Evolutionary conservation across 176 grass and related monocot genomes (phyloP).

Genomic region (Triticum monococcum): DNA sequence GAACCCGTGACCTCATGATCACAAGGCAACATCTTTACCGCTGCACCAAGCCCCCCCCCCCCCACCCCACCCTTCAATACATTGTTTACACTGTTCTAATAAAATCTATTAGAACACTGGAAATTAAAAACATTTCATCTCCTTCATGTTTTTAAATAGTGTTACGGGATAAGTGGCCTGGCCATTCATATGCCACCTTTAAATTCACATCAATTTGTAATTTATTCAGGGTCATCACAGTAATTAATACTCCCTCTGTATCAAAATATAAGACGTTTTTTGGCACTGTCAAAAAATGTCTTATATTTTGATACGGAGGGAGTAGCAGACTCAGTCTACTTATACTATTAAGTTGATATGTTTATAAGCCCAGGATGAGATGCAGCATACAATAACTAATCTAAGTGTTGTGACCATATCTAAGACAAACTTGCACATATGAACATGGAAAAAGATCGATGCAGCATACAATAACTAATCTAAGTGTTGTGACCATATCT

Average conservation of each 20-base stretch:
- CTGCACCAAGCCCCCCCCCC: too few species aligned
- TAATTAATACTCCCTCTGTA: too few species aligned
- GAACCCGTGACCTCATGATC: too few species aligned
- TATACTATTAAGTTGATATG: not conserved
- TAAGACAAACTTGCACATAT: slow-evolving; percentile 7
- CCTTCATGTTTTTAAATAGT: not conserved
- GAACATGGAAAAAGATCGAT: not conserved
- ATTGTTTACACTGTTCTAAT: not conserved
- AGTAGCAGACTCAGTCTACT: not conserved
- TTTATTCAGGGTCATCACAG: not conserved
- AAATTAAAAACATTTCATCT: not conserved
- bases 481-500: not conserved
- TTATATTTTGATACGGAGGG: too few species aligned
- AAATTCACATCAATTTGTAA: not conserved
- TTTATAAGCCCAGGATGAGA: not conserved
- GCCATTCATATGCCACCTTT: not conserved
- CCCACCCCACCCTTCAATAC: too few species aligned
- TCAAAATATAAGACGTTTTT: too few species aligned
- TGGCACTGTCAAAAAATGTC: too few species aligned
- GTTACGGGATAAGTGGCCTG: not conserved
- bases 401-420: not conserved
- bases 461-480: not conserved
- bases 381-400: not conserved
- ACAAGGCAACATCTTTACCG: too few species aligned
- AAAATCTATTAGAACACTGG: not conserved